Base-by-base conservation (phyloP, 1,284 basidiomycete species). In the Cerioporus squamosus region DNA sequence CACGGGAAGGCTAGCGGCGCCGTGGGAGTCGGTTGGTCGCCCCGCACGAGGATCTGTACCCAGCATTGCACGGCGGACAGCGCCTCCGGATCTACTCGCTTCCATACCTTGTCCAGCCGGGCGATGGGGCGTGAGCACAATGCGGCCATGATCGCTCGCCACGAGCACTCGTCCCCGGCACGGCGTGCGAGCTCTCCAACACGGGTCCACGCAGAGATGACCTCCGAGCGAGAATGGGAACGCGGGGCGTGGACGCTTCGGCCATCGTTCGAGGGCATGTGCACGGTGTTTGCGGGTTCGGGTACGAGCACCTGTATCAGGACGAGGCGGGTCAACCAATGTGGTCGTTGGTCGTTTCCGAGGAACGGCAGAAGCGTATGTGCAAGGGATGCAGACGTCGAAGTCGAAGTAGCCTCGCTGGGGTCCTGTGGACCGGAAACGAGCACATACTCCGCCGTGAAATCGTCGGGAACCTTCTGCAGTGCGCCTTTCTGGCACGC, bases 251-350 rank as follows among this genome's bases (percentile, higher is more conserved):
- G 76, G 7, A 67, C 52, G 17, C 48, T 56, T n/a, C 76, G 74
- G 26, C 85, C 83, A 29, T 79, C 77, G 47, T 48, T 54, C 33
- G 59, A 53, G 23, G 33, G 48, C 43, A 49, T 55, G 33, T 62
- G 54, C 24, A 15, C 53, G 22, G 42, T 57, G 22, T 65, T 67
- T 44, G 75, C 70, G 12, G 72, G 63, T 24, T 87, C 86, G 0
- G 81, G 79, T 15, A 83, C 84, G 7, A 92, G 78, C 7, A 92
- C 81, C 68, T 91, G 88, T 50, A 86, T 72, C 2, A 93, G 72
- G 8, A 93, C 74, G 9, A 88, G 71, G 62, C 83, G 86, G 6
- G 91, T 93, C 42, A 93, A 74, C 90, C 90, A 93, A 68, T 93
- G 88, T 1, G 90, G 89, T 39, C 77, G 78, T 4, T 86, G 83